Conservation (phyloP, 208 protist species). For the Vickermania ingenoplastis region DNA sequence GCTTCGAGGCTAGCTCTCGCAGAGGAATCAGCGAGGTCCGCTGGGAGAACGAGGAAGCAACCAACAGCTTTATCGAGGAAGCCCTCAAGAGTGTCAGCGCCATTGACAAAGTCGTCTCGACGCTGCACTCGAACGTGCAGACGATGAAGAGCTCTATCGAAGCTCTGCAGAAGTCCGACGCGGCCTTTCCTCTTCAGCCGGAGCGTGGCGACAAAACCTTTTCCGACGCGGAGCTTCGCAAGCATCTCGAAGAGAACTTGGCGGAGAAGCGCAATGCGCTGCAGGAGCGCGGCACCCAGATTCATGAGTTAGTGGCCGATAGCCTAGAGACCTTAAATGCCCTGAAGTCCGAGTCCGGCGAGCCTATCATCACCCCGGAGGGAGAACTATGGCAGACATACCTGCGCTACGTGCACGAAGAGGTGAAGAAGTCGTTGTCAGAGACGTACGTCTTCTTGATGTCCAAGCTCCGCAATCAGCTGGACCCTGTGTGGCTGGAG, state of each 20-base stretch:
- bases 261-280: constrained; percentile 38
- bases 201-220: constrained; percentile 83
- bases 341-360: constrained; percentile 47
- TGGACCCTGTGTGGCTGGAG: constrained; percentile 81
- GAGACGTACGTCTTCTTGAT: constrained; percentile 71
- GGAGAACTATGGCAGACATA: constrained; percentile 84
- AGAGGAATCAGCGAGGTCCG: constrained; percentile 64
- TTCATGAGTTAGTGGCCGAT: constrained; percentile 66
- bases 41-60: constrained; percentile 84
- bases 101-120: constrained; percentile 76
- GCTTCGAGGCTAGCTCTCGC: constrained; percentile 77
- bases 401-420: constrained; percentile 84
- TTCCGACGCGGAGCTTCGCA: constrained; percentile 80
- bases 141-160: constrained; percentile 70
- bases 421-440: constrained; percentile 60
- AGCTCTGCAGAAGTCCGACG: constrained; percentile 68
- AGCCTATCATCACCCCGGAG: constrained; percentile 16
- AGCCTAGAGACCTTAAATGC: constrained; percentile 79
- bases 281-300: constrained; percentile 51
- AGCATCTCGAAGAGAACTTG: constrained; percentile 72
- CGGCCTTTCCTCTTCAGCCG: constrained; percentile 78
- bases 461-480: constrained; percentile 72
- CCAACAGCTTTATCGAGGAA: constrained; percentile 88
- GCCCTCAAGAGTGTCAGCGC: constrained; percentile 74
- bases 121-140: constrained; percentile 85